Base-by-base conservation (phyloP, 73 alveolate genomes). In the Tetrahymena borealis region DNA sequence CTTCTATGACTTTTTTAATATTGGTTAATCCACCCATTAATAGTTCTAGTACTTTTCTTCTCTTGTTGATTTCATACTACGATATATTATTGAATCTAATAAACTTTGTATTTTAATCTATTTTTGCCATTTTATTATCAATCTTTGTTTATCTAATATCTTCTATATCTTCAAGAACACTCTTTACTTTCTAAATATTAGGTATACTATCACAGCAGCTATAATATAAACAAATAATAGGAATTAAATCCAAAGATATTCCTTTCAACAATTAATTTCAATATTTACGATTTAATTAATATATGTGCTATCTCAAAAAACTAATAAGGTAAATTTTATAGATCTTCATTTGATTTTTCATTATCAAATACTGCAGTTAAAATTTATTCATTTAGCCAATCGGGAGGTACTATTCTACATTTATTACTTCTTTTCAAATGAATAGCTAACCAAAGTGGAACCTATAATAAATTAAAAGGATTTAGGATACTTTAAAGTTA, bases 401-500 rank as follows among this genome's bases (percentile, higher is more conserved):
- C 93, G 24, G 99, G 99, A 38, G 94, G 94, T 38, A 92, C 78
- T 7, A 97, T 95, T 78, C 93, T 39, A 94, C 99, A 97, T 90
- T 96, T 97, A 90, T 96, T 95, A 77, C 93, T 96, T 42, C 93
- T 91, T 78, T 96, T 97, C 33, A 97, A 91, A 33, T 96, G 93
- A 91, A 96, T 91, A 28, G 98, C 98, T 20, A 97, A 95, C 98
- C 99, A 97, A 12, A 97, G 37, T 9, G 98, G 99, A 20, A 97
- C 99, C 33, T 93, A 91, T 18, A 95, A 38, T 31, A n/a, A n/a
- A 37, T 93, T 10, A 2, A 60, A 60, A 60, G 28, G 0, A 18
- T n/a, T 0, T 24, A 24, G 3, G 28, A 3, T 9, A 28, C 10
- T 60, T 60, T 6, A 2, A n/a, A n/a, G n/a, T n/a, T n/a, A n/a